Conservation (phyloP, 345 rosid genomes). For the Lagerstroemia speciosa region DNA sequence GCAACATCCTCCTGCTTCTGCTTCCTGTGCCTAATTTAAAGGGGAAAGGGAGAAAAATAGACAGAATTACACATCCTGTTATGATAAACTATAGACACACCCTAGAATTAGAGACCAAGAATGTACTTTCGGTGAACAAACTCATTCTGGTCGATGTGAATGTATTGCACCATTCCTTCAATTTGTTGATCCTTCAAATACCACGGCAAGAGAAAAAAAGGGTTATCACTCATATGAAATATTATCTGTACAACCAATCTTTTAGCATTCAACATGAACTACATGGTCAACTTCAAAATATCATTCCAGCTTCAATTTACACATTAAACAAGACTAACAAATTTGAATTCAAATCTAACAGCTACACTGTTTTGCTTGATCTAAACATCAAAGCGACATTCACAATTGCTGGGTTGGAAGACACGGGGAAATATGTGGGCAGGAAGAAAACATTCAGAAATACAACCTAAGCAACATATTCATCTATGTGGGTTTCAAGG, state of each 20-base stretch:
- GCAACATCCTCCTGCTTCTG: slow-evolving; percentile 95
- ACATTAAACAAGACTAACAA: too few species aligned
- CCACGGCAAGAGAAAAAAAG: background rate
- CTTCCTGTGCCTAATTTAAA: slow-evolving; percentile 56
- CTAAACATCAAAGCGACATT: too few species aligned
- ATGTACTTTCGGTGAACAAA: slow-evolving; percentile 59
- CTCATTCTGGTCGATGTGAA: slow-evolving; percentile 62
- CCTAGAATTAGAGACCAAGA: background rate
- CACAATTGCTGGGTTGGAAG: background rate
- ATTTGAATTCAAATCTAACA: background rate
- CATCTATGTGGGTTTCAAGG: background rate
- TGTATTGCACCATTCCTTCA: slow-evolving; percentile 41
- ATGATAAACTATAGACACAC: background rate
- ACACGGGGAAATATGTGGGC: background rate
- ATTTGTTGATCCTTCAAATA: slow-evolving; percentile 39
- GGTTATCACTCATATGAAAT: background rate
- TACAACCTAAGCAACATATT: background rate
- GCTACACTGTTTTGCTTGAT: background rate
- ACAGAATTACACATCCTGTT: background rate
- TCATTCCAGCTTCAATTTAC: background rate
- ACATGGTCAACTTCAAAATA: background rate
- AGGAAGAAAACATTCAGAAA: background rate
- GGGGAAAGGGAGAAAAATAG: background rate
- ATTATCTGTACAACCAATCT: background rate
- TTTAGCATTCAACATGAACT: background rate